Percentiles rank a stretch among this genome's conserved stretches.
These are phyloP conservation scores for Trichoderma guizhouense DNA, from an alignment of 2,329 filamentous ascomycete species.

Conservation along the genomic window DNA sequence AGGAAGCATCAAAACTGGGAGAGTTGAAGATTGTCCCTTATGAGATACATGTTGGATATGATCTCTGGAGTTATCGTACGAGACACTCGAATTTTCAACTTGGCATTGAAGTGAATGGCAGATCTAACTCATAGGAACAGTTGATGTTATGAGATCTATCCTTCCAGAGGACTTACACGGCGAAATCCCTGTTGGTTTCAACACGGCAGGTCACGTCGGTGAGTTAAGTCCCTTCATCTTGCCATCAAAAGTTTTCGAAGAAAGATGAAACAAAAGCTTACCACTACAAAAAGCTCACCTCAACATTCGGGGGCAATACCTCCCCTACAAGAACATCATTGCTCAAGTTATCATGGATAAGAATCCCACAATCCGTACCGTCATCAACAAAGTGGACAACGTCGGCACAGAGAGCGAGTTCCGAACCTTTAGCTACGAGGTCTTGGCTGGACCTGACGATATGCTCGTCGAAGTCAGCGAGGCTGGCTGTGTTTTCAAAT, in stretches of 20 bases:
- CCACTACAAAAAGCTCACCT: slow-evolving; percentile 63
- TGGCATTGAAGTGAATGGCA: neutral
- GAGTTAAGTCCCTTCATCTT: slow-evolving; percentile 29
- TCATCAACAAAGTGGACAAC: slow-evolving; percentile 93
- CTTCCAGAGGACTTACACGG: slow-evolving; percentile 76
- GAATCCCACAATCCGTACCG: slow-evolving; percentile 74
- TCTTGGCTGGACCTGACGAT: slow-evolving; percentile 77
- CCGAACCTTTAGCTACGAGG: slow-evolving; percentile 89
- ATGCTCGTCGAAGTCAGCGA: slow-evolving; percentile 81
- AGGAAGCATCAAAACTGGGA: slow-evolving; percentile 63
- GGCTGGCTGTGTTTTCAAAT: slow-evolving; percentile 79
- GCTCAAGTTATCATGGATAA: slow-evolving; percentile 87
- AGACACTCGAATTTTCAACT: neutral
- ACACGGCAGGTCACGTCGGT: slow-evolving; percentile 83
- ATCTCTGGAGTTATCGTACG: slow-evolving; percentile 78
- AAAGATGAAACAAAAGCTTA: neutral
- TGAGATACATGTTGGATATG: slow-evolving; percentile 73
- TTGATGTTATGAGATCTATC: slow-evolving; percentile 78
- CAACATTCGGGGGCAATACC: slow-evolving; percentile 79
- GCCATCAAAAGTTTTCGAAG: neutral
- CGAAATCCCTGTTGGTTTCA: slow-evolving; percentile 83
- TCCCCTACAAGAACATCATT: slow-evolving; percentile 83
- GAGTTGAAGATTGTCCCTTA: slow-evolving; percentile 73
- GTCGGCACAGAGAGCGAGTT: slow-evolving; percentile 84
- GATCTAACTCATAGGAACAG: slow-evolving; percentile 36